Base-by-base conservation (phyloP, 495 filamentous ascomycete species). In the Xeromyces bisporus region DNA sequence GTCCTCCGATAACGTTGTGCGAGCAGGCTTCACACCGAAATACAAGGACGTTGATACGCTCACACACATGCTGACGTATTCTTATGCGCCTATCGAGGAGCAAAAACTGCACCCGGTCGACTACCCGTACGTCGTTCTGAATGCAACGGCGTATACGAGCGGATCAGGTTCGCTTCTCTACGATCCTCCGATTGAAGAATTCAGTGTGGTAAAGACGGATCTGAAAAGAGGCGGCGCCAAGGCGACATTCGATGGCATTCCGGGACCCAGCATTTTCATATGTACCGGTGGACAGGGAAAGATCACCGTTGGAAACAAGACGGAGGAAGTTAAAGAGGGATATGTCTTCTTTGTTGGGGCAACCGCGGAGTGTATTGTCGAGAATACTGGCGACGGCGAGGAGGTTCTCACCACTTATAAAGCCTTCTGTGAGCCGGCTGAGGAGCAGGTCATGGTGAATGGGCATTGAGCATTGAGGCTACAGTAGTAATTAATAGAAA, bases 141-240 rank as follows among this genome's bases (percentile, higher is more conserved):
- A 91, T 44, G 70, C 69, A 3, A 46, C 68, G 0, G 85, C 80
- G 0, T 93, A 91, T 53, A 72, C 71, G 16, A 79, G 76, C 7
- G 73, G 57, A 3, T 86, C 79, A 3, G 59, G 64, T 5, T 65
- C 66, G 6, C 53, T 70, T 6, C 66, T 94, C 14, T 97, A 96
- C 44, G 81, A 97, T 36, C 89, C 89, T 3, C 91, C 91, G 0
- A 96, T 96, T 36, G 84, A 94, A 21, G 91, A 97, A 52, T 97
- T 96, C 56, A 76, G 73, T 33, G 91, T 97, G 12, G 71, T 94
- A 18, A 77, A 79, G 50, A 77, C 82, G 6, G 70, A 77, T 11
- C 58, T 96, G 20, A 71, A 71, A 28, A 67, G 67, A 13, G 58
- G 64, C 4, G 76, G 73, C 2, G 73, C 80, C 10, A 91, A 85